Percentiles rank a stretch among this genome's conserved stretches.
Conservation (phyloP, 305 asterid genomes). For the Solanum hybrid region DNA sequence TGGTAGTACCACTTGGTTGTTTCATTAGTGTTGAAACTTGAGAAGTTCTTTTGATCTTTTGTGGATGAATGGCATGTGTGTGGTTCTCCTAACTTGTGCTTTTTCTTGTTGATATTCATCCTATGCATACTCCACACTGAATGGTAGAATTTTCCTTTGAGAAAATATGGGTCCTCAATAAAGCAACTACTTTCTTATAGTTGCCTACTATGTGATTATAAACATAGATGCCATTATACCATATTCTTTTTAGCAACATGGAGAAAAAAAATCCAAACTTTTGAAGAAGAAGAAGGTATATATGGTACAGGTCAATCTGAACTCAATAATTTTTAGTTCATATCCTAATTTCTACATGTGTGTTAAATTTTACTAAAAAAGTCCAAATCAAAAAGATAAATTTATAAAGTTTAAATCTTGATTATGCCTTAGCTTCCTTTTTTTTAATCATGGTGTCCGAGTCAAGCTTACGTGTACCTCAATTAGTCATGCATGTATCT, state of each 20-base stretch:
- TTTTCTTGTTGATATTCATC: background rate
- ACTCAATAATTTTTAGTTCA: background rate
- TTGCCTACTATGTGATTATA: background rate
- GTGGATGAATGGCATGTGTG: background rate
- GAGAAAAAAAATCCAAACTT: background rate
- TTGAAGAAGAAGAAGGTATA: background rate
- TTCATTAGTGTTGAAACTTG: background rate
- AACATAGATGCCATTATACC: background rate
- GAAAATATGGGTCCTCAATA: background rate
- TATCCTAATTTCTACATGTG: background rate
- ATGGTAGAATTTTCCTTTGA: background rate
- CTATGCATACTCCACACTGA: background rate
- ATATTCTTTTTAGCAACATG: background rate
- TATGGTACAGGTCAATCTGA: background rate
- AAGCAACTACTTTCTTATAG: background rate
- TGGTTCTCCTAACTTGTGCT: background rate
- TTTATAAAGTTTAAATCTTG: background rate
- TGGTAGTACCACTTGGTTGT: background rate
- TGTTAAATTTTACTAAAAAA: background rate
- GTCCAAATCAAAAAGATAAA: background rate
- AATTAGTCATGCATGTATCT: background rate
- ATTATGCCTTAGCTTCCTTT: background rate
- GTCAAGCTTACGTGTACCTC: rapidly evolving
- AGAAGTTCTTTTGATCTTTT: background rate
- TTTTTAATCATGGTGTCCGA: background rate